Conservation (phyloP, 1,284 basidiomycete genomes). For the Somion occarium region DNA sequence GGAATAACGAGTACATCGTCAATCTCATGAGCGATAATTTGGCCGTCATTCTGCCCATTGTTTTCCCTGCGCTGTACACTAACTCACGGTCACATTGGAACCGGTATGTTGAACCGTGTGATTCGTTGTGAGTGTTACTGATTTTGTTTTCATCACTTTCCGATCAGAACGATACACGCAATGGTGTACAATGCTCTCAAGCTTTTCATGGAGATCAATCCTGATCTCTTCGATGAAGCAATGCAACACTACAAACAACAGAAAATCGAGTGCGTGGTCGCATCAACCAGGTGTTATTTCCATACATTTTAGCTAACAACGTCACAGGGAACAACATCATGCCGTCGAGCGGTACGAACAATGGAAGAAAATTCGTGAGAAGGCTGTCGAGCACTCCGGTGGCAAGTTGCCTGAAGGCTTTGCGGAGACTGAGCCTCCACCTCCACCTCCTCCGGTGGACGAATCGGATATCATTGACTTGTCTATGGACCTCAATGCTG, state of each 20-base stretch:
- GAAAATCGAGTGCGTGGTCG: slow-evolving; percentile 67
- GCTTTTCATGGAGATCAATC: slow-evolving; percentile 99
- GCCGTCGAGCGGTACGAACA: slow-evolving; percentile 77
- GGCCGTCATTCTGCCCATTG: slow-evolving; percentile 85
- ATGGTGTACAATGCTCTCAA: slow-evolving; percentile 99
- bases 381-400: slow-evolving; percentile 66
- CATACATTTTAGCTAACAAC: slow-evolving; percentile 10
- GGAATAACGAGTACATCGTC: slow-evolving; percentile 99
- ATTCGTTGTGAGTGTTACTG: slow-evolving; percentile 3
- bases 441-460: slow-evolving; percentile 76
- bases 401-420: slow-evolving; percentile 64
- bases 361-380: slow-evolving; percentile 78
- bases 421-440: slow-evolving; percentile 59
- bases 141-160: slow-evolving; percentile 6
- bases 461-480: slow-evolving; percentile 83
- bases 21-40: slow-evolving; percentile 99
- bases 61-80: slow-evolving; percentile 96
- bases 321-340: slow-evolving; percentile 74
- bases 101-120: slow-evolving; percentile 78
- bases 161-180: slow-evolving; percentile 90
- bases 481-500: slow-evolving; percentile 82
- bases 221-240: slow-evolving; percentile 90
- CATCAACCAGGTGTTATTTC: slow-evolving; percentile 6
- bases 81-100: slow-evolving; percentile 99
- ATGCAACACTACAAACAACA: slow-evolving; percentile 93